Evolutionary conservation across 345 rosid species (phyloP).

Genomic region (Populus euphratica): DNA sequence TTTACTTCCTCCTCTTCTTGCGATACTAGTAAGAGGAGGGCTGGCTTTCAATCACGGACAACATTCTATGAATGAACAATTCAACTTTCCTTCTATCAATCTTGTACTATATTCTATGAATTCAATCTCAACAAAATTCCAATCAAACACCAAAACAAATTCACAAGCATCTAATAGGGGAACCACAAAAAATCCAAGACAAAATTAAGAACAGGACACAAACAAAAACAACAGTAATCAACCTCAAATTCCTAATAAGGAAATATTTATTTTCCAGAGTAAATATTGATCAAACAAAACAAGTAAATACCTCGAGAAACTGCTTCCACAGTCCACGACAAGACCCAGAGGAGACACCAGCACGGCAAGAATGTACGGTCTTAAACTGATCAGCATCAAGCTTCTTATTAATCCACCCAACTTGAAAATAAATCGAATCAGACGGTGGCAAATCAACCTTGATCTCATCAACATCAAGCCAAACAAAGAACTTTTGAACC

Average conservation of each 20-base stretch:
- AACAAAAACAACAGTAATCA: neutral
- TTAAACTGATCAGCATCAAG: slow-evolving; percentile 80
- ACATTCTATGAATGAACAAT: neutral
- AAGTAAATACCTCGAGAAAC: slow-evolving; percentile 33
- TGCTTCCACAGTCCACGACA: slow-evolving; percentile 34
- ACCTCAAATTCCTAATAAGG: neutral
- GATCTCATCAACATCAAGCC: slow-evolving; percentile 84
- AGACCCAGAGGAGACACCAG: slow-evolving; percentile 30
- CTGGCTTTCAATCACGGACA: neutral
- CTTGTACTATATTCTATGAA: neutral
- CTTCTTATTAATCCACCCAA: slow-evolving; percentile 81
- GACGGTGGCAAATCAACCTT: slow-evolving; percentile 88
- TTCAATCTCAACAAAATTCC: neutral
- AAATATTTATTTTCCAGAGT: neutral
- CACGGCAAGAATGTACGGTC: slow-evolving; percentile 71
- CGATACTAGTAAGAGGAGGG: neutral
- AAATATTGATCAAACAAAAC: neutral
- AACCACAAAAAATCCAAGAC: neutral
- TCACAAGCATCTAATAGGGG: neutral
- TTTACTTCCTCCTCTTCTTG: no score
- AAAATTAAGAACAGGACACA: neutral
- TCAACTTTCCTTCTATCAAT: neutral
- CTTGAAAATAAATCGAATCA: slow-evolving; percentile 77
- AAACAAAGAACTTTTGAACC: slow-evolving; percentile 64
- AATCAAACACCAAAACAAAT: neutral